A percentile compares a stretch with the other conserved stretches of the same genome.
Conservation (phyloP, 495 filamentous ascomycete species). For the Aspergillus affinis region DNA sequence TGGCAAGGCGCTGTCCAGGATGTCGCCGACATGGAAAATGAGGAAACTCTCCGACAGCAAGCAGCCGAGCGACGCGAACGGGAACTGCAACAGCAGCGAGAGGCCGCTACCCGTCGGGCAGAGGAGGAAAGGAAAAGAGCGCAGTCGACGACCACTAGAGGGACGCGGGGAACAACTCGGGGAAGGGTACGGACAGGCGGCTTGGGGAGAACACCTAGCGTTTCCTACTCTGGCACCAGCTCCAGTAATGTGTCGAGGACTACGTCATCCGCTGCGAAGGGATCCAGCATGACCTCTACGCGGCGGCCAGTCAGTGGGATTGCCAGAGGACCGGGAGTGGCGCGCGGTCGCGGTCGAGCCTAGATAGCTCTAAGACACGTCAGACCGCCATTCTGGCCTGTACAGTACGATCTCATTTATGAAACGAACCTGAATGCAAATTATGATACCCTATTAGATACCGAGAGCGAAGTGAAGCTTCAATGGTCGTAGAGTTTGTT, state of each 20-base stretch:
- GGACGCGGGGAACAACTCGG: slow-evolving; percentile 45
- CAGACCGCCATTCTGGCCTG: slow-evolving; percentile 2
- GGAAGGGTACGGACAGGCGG: slow-evolving; percentile 48
- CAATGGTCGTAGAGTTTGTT: neutral
- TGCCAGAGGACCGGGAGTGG: slow-evolving; percentile 45
- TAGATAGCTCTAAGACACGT: slow-evolving; percentile 13
- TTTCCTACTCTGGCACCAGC: slow-evolving; percentile 25
- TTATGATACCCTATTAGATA: slow-evolving; percentile 18
- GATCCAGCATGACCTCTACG: slow-evolving; percentile 38
- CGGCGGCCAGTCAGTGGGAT: slow-evolving; percentile 51
- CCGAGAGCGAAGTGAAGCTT: neutral
- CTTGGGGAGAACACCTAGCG: slow-evolving; percentile 46
- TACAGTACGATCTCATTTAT: slow-evolving; percentile 15
- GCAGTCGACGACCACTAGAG: slow-evolving; percentile 46
- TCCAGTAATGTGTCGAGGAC: slow-evolving; percentile 24
- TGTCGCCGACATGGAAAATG: slow-evolving; percentile 76
- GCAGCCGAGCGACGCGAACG: slow-evolving; percentile 71
- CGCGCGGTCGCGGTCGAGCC: slow-evolving; percentile 40
- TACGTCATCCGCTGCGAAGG: slow-evolving; percentile 30
- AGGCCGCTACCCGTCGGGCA: slow-evolving; percentile 64
- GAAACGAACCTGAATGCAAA: slow-evolving; percentile 18
- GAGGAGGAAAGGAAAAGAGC: slow-evolving; percentile 65
- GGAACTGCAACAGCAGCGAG: slow-evolving; percentile 72
- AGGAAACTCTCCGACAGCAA: slow-evolving; percentile 65
- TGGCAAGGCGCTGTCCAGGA: slow-evolving; percentile 92